Evolutionary conservation across 2,329 filamentous ascomycete species (phyloP).

Genomic region (Ilyonectria mors-panacis): DNA sequence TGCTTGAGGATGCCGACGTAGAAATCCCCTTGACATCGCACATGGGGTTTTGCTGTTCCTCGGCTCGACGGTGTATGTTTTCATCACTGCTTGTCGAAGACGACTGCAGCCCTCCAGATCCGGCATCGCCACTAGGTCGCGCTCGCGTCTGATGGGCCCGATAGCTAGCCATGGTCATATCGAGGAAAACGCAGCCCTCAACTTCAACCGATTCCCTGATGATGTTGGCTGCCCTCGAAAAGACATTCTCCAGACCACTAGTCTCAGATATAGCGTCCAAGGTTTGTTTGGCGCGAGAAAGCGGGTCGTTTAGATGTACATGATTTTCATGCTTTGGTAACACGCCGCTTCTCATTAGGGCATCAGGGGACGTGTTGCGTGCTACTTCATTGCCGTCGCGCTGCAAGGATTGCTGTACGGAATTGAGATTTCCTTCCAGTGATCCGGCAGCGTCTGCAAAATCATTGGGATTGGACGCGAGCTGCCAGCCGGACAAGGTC

Average conservation of each 20-base stretch:
- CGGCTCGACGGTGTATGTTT: slow-evolving; percentile 8
- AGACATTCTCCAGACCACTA: slow-evolving; percentile 46
- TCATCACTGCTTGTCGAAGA: slow-evolving; percentile 43
- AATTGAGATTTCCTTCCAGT: no score
- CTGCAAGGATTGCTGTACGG: no score
- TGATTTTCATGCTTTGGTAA: no score
- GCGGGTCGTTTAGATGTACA: no score
- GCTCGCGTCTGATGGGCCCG: background rate
- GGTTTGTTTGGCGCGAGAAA: no score
- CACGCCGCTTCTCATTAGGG: no score
- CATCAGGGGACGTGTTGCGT: no score
- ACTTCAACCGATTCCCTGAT: slow-evolving; percentile 59
- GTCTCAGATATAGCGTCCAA: background rate
- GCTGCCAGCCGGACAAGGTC: slow-evolving; percentile 44
- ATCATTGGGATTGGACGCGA: no score
- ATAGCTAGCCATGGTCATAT: slow-evolving; percentile 49
- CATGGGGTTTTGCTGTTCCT: background rate
- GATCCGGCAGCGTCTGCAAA: background rate
- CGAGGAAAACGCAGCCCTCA: slow-evolving; percentile 54
- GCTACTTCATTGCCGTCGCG: no score
- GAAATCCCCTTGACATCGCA: slow-evolving; percentile 23
- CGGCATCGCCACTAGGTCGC: no score
- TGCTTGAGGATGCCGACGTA: slow-evolving; percentile 51
- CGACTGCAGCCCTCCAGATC: no score
- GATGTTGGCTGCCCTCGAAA: slow-evolving; percentile 61